These are phyloP conservation scores for Nemania diffusa DNA, from an alignment of 2,329 filamentous ascomycete genomes.

Conservation along the genomic window DNA sequence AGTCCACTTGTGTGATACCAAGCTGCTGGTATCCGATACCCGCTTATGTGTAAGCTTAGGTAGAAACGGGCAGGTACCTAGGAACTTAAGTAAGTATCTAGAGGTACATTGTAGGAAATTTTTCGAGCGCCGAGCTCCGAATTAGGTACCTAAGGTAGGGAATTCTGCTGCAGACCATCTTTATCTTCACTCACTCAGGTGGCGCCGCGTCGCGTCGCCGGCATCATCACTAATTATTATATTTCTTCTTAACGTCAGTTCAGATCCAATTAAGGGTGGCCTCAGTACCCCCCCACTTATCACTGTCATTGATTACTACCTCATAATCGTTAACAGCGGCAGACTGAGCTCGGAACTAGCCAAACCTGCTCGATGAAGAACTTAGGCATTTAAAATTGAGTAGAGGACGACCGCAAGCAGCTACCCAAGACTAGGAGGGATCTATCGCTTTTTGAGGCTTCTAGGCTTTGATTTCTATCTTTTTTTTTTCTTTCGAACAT, in stretches of 20 bases:
- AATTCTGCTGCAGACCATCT: neutral
- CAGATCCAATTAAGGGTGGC: neutral
- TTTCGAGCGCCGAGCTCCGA: slow-evolving; percentile 20
- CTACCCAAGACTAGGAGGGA: neutral
- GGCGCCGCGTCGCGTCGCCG: too few species aligned
- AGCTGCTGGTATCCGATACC: neutral
- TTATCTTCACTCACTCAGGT: neutral
- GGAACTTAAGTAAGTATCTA: too few species aligned
- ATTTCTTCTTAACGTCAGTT: neutral
- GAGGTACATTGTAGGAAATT: too few species aligned
- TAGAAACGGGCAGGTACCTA: too few species aligned
- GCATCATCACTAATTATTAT: neutral
- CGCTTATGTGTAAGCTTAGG: too few species aligned
- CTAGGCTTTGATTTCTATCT: neutral
- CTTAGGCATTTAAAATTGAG: neutral
- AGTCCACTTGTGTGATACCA: neutral
- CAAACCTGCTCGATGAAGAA: too few species aligned
- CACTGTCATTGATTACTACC: too few species aligned
- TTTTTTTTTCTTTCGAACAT: too few species aligned
- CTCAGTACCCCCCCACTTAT: neutral
- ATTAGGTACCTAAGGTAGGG: neutral
- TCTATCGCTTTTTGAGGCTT: neutral
- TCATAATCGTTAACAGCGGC: too few species aligned
- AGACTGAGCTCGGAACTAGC: too few species aligned
- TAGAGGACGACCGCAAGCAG: neutral